Evolutionary conservation across 495 filamentous ascomycete species (phyloP).

Genomic region (Talaromyces liani): DNA sequence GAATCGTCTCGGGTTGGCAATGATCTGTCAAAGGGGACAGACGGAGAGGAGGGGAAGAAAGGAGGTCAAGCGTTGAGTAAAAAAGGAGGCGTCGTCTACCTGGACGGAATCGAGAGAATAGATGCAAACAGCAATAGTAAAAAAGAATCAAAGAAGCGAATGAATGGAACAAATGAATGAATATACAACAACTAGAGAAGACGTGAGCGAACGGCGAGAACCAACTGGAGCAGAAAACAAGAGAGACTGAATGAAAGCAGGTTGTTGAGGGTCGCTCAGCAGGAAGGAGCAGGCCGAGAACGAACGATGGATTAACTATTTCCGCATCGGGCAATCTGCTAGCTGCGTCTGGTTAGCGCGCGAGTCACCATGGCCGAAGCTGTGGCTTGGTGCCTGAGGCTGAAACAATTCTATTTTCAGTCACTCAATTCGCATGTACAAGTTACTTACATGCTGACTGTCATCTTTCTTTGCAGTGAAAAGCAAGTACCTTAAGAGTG

Average conservation of each 20-base stretch:
- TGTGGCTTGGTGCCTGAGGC: neutral
- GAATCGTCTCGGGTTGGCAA: neutral
- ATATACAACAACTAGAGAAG: neutral
- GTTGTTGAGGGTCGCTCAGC: neutral
- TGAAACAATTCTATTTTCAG: neutral
- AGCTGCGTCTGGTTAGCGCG: neutral
- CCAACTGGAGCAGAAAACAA: neutral
- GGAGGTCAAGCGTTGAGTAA: neutral
- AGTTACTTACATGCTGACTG: too few relatives aligned
- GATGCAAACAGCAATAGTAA: slow-evolving; percentile 10
- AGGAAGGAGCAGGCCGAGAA: slow-evolving; percentile 5
- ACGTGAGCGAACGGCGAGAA: neutral
- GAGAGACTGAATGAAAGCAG: neutral
- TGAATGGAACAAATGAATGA: slow-evolving; percentile 8
- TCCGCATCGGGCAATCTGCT: neutral
- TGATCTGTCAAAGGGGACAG: neutral
- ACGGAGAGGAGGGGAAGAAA: neutral
- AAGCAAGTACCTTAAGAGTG: neutral
- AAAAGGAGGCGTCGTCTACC: slow-evolving; percentile 9
- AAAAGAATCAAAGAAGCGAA: slow-evolving; percentile 13
- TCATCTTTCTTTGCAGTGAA: neutral
- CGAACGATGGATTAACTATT: neutral
- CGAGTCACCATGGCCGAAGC: neutral
- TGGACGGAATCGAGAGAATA: slow-evolving; percentile 6
- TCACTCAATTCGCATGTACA: neutral